Percentiles rank a stretch among this genome's conserved stretches.
Conservation (phyloP, 345 rosid species). For the Gossypium arboreum region DNA sequence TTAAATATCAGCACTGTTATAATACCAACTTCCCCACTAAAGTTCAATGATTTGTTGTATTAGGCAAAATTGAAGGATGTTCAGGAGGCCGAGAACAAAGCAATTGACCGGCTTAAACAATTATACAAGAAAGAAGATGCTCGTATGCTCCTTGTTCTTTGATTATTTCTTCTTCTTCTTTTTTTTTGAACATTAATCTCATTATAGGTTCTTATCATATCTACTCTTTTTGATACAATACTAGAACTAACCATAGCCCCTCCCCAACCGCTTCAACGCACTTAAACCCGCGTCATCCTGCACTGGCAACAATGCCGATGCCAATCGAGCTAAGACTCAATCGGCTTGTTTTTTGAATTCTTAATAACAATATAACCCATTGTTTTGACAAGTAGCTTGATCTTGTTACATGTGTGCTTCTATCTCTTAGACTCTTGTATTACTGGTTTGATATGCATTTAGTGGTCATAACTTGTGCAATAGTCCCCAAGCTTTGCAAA, state of each 20-base stretch:
- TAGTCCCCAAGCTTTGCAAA: not conserved
- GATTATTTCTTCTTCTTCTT: too few species aligned
- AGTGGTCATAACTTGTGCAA: not conserved
- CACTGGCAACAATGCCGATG: too few species aligned
- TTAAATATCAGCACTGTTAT: not conserved
- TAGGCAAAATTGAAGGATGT: constrained; percentile 58
- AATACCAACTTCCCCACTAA: not conserved
- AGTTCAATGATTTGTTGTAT: constrained; percentile 15
- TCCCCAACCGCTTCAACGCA: too few species aligned
- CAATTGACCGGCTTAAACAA: constrained; percentile 48
- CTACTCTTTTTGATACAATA: too few species aligned
- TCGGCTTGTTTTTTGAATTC: constrained; percentile 12
- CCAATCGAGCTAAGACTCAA: too few species aligned
- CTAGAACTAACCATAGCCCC: too few species aligned
- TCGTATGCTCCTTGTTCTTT: constrained; percentile 41
- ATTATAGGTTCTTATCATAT: too few species aligned
- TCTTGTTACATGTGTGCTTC: not conserved
- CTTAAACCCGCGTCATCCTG: too few species aligned
- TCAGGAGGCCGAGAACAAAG: constrained; percentile 43
- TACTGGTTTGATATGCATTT: not conserved
- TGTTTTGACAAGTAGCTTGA: not conserved
- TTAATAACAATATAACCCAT: not conserved
- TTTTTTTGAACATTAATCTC: too few species aligned
- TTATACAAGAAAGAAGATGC: constrained; percentile 66
- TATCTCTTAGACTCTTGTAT: not conserved